Conservation (phyloP, 129 eudicot species). For the Cynara cardunculus region DNA sequence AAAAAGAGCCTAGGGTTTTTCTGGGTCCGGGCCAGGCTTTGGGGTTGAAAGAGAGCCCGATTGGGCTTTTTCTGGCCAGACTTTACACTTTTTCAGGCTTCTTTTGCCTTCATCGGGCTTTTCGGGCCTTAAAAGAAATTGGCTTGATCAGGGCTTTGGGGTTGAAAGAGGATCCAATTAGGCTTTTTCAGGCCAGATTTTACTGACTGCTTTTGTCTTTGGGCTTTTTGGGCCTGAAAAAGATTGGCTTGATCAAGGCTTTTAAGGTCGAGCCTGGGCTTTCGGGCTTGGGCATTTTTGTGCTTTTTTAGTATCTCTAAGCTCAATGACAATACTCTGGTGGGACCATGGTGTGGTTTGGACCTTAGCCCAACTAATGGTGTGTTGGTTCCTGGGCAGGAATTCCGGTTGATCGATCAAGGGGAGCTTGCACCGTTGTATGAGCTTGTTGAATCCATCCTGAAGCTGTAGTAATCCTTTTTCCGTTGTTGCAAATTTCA, state of each 20-base stretch:
- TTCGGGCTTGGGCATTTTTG: not conserved
- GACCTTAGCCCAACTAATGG: slow-evolving; percentile 3
- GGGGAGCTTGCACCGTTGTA: slow-evolving; percentile 77
- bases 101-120: not conserved
- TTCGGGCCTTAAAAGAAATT: not conserved
- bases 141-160: not conserved
- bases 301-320: not conserved
- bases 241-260: too few relatives aligned
- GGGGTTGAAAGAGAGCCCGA: not conserved
- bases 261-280: not conserved
- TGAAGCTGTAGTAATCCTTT: slow-evolving; percentile 35
- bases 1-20: not conserved
- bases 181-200: not conserved
- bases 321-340: not conserved
- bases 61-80: not conserved
- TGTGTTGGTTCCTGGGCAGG: slow-evolving; percentile 43
- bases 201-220: not conserved
- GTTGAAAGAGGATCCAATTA: too few relatives aligned
- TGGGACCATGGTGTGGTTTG: not conserved
- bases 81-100: too few relatives aligned
- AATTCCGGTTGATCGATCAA: slow-evolving; percentile 75
- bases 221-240: not conserved
- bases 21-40: too few relatives aligned
- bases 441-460: slow-evolving; percentile 79
- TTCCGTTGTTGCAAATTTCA: not conserved